phyloP scores from a whole-genome alignment of 768 basidiomycete genomes.

The Rhodotorula babjevae region DNA sequence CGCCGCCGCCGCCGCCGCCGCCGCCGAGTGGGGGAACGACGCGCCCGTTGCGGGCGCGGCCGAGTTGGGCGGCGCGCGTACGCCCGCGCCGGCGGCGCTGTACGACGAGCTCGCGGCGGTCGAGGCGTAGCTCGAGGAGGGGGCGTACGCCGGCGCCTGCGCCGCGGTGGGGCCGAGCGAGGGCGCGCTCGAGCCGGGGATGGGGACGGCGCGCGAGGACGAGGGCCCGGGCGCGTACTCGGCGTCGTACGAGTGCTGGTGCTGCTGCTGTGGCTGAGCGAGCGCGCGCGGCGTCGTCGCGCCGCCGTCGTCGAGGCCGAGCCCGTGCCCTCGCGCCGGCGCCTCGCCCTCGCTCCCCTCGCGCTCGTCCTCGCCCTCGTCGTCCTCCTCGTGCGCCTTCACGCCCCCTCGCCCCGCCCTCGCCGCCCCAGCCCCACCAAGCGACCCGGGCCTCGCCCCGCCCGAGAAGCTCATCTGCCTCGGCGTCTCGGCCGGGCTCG shows the following conservation, averaged over 20 bases:
- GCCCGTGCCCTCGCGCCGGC: no score
- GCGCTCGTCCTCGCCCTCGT: no score
- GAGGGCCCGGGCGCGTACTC: neutral
- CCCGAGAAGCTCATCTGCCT: neutral
- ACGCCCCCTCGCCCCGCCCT: no score
- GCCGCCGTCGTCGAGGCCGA: no score
- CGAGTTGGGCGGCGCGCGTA: conserved; percentile 8
- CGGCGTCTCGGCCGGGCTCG: conserved; percentile 18
- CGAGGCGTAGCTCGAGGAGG: conserved; percentile 12
- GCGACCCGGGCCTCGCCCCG: neutral
- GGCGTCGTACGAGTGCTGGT: no score
- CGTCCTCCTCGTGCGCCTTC: no score
- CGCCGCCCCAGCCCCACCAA: no score
- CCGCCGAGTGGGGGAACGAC: no score
- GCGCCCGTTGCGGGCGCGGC: neutral
- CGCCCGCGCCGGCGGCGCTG: neutral
- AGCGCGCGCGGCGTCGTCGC: no score
- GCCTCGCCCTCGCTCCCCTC: neutral
- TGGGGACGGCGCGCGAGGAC: neutral
- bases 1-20: no score
- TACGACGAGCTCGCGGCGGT: conserved; percentile 4
- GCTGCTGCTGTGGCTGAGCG: no score
- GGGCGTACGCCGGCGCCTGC: no score
- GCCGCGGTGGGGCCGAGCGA: neutral
- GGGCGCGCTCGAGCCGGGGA: neutral